These are phyloP conservation scores for Rickenella mellea DNA, from an alignment of 768 basidiomycete species.

Conservation along the genomic window DNA sequence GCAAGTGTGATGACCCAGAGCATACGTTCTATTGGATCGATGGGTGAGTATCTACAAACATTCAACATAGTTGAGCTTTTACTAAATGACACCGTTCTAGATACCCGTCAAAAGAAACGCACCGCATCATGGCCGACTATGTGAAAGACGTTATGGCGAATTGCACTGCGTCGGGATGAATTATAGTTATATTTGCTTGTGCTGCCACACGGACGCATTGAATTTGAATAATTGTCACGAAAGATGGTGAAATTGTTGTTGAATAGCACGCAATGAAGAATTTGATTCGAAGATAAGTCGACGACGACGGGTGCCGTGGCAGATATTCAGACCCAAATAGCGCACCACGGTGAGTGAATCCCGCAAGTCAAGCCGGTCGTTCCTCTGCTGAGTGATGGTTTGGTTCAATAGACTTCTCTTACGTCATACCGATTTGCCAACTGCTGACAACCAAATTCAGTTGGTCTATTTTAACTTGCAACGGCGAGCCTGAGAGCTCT, in stretches of 20 bases:
- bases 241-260: no score
- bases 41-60: slow-evolving; percentile 23
- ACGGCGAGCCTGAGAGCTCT: background rate
- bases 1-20: slow-evolving; percentile 21
- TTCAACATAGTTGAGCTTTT: background rate
- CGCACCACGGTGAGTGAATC: background rate
- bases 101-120: slow-evolving; percentile 40
- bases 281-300: background rate
- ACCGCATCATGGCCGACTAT: slow-evolving; percentile 45
- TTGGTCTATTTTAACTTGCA: background rate
- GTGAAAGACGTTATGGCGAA: slow-evolving; percentile 28
- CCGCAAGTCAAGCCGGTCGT: background rate
- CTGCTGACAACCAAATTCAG: background rate
- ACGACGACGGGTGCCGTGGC: no score
- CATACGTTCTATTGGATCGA: slow-evolving; percentile 46
- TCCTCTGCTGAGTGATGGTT: background rate
- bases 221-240: no score
- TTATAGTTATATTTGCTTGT: no score
- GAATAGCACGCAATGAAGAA: no score
- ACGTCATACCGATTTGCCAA: background rate
- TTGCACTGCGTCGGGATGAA: no score
- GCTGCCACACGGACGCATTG: no score
- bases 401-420: background rate
- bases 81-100: slow-evolving; percentile 13
- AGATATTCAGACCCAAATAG: no score